These are phyloP conservation scores for Oehlia diaphana DNA, from an alignment of 192 early-diverging fungal genomes.

Conservation along the genomic window DNA sequence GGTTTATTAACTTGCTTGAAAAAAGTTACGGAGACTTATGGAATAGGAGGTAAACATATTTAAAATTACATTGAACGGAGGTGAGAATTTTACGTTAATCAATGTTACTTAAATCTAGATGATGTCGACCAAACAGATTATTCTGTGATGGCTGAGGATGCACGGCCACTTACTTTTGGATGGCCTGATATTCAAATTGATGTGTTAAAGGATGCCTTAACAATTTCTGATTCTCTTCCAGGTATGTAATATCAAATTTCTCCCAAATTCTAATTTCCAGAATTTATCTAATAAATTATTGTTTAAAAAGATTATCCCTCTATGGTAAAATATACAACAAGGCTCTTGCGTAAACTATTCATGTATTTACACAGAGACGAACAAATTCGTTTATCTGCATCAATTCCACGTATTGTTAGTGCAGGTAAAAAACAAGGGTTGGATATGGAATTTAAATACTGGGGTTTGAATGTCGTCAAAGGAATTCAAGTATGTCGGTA, in stretches of 20 bases:
- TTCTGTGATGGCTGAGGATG: conserved; percentile 2
- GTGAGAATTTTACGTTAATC: neutral
- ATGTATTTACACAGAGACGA: conserved; percentile 62
- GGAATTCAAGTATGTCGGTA: conserved; percentile 54
- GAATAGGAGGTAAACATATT: conserved; percentile 52
- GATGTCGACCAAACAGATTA: conserved; percentile 10
- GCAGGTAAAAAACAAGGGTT: conserved; percentile 53
- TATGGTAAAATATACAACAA: conserved; percentile 63
- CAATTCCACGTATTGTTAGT: conserved; percentile 54
- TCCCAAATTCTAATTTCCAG: neutral
- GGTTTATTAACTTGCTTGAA: conserved; percentile 67
- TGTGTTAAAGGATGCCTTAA: conserved; percentile 72
- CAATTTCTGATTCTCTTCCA: conserved; percentile 64
- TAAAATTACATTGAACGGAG: too few species aligned
- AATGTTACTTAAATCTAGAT: neutral
- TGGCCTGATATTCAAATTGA: conserved; percentile 82
- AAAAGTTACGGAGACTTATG: conserved; percentile 69
- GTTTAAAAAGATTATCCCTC: conserved; percentile 53
- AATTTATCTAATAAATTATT: neutral
- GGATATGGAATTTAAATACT: conserved; percentile 53
- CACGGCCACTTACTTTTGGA: conserved; percentile 48
- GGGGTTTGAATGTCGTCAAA: conserved; percentile 58
- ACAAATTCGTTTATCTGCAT: conserved; percentile 59
- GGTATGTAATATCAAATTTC: conserved; percentile 43
- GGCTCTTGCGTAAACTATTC: conserved; percentile 65